Base-by-base conservation (phyloP, 805 yeast species). In the Sugiyamaella floridensis region DNA sequence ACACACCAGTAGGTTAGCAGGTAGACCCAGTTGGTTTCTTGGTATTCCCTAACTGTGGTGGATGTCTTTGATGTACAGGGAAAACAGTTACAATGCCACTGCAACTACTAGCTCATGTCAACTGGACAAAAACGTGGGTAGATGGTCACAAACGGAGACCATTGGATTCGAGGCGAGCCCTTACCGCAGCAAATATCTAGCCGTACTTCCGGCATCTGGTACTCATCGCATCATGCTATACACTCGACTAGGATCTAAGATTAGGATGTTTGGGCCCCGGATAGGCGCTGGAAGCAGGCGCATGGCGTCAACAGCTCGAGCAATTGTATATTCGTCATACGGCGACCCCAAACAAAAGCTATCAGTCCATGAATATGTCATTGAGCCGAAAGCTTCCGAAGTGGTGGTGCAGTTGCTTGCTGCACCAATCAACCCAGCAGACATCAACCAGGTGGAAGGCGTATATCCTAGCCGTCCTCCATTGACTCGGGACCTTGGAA, bases 391-490 rank as follows among this genome's bases (percentile, higher is more conserved):
- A 10, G 63, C 52, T 12, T 56, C 58, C 28, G 63, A 83, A 50
- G 72, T 88, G 12, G 70, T 88, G n/a, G 66, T 88, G 51, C 77
- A 82, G 61, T 70, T 89, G 1, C 64, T 89, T 40, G 96, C 95
- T 0, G 79, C 86, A 56, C 96, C 97, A 1, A 76, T 90, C 57
- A 90, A 90, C 64, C 97, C 97, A 0, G 85, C 96, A 0, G 98
- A 90, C 65, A 73, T 88, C 64, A 85, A 85, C 63, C 97, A 89
- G 67, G 73, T 83, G 42, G 87, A 83, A 65, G 97, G 97, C 18
- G 87, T 83, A 0, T 90, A 90, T 60, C 95, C 96, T 1, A 78
- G 89, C 10, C 78, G 75, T 53, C 95, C 96, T 0, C 80, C 74
- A 43, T 75, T 82, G 52, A 73, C 67, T 4, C 61, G 73, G 63